phyloP scores from a whole-genome alignment of 2,329 filamentous ascomycete genomes.

The Hypocreales sp. region DNA sequence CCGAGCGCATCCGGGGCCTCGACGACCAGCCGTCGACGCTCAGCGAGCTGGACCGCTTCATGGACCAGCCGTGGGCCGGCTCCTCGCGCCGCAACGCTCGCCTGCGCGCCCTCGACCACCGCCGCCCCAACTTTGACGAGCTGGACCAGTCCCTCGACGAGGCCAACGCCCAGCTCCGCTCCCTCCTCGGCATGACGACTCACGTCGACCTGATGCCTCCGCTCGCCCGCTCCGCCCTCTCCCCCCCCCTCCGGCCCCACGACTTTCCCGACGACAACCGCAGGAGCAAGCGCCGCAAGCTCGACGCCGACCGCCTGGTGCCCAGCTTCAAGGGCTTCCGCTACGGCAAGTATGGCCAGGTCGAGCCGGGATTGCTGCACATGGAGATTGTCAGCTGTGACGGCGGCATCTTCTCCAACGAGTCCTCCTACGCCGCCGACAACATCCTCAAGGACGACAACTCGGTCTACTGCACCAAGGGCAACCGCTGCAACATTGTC shows the following conservation, averaged over 20 bases:
- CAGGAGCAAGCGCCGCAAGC: conserved; percentile 51
- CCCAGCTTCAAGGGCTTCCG: conserved; percentile 43
- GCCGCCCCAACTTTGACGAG: conserved; percentile 17
- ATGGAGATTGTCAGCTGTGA: conserved; percentile 89
- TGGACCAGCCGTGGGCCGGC: conserved; percentile 12
- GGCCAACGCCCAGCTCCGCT: conserved; percentile 26
- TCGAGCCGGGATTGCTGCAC: conserved; percentile 63
- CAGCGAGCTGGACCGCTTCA: conserved; percentile 12
- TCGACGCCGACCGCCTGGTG: conserved; percentile 45
- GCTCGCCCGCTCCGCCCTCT: conserved; percentile 15
- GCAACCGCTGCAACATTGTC: conserved; percentile 75
- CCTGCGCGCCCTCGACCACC: conserved; percentile 10
- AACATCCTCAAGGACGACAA: conserved; percentile 73
- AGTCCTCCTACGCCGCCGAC: conserved; percentile 50
- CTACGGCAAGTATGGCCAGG: conserved; percentile 79
- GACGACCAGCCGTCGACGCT: conserved; percentile 12
- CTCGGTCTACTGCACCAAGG: conserved; percentile 81
- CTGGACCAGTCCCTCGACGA: conserved; percentile 23
- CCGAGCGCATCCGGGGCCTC: conserved; percentile 19
- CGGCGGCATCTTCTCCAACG: conserved; percentile 55
- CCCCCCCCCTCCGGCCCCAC: conserved; percentile 18
- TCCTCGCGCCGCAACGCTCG: conserved; percentile 10
- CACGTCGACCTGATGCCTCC: conserved; percentile 13
- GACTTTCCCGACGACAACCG: conserved; percentile 32
- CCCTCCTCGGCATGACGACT: conserved; percentile 24